Conservation (phyloP, 768 basidiomycete genomes). For the Tricholoma flavovirens region DNA sequence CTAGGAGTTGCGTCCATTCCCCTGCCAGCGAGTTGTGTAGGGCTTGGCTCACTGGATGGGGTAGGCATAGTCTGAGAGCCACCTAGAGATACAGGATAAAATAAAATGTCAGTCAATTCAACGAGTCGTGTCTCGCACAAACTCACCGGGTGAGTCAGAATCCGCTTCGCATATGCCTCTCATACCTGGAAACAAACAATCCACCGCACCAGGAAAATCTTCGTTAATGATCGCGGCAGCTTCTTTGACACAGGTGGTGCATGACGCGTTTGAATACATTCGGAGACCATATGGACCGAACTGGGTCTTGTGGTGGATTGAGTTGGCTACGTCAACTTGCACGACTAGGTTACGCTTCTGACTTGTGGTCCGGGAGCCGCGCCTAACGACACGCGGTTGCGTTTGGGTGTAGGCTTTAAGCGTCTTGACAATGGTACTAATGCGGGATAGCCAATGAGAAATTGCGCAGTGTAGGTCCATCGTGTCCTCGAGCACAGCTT, state of each 20-base stretch:
- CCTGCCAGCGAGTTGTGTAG: background rate
- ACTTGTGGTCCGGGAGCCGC: background rate
- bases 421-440: slow-evolving; percentile 4
- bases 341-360: background rate
- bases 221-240: slow-evolving; percentile 6
- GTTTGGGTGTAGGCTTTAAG: background rate
- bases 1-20: background rate
- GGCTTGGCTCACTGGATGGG: background rate
- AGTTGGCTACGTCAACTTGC: background rate
- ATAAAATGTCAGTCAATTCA: background rate
- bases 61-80: background rate
- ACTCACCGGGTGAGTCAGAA: background rate
- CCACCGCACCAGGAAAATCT: slow-evolving; percentile 6
- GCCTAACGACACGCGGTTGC: background rate
- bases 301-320: background rate
- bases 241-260: slow-evolving; percentile 6
- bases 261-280: slow-evolving; percentile 3
- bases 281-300: background rate
- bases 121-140: background rate
- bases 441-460: background rate
- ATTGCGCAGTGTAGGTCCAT: background rate
- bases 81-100: background rate
- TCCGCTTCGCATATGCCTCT: slow-evolving; percentile 1
- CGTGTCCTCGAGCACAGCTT: background rate
- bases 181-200: slow-evolving; percentile 5